These are phyloP conservation scores for Sporothrix humicola DNA, from an alignment of 2,329 filamentous ascomycete genomes.

Conservation along the genomic window DNA sequence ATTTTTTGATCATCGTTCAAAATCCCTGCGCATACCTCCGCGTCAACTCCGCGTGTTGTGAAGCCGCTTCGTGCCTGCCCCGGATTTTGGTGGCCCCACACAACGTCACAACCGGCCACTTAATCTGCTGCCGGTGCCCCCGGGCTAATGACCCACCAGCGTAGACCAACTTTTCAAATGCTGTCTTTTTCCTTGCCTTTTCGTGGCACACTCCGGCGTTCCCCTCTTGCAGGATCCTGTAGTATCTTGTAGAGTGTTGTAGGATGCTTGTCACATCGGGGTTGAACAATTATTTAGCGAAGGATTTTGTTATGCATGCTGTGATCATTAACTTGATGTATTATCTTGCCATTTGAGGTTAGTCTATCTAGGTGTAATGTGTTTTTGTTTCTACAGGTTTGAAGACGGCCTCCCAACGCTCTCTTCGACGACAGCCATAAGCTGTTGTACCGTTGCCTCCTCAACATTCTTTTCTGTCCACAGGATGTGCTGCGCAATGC, in stretches of 20 bases:
- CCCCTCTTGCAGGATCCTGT: not conserved
- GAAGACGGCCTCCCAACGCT: not conserved
- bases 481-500: constrained; percentile 14
- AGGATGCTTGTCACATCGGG: no score
- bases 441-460: not conserved
- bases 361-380: not conserved
- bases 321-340: not conserved
- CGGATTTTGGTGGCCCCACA: not conserved
- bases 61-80: not conserved
- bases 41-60: not conserved
- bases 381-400: not conserved
- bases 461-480: constrained; percentile 14
- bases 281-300: no score
- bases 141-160: not conserved
- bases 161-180: not conserved
- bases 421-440: not conserved
- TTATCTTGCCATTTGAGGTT: not conserved
- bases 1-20: not conserved
- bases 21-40: not conserved
- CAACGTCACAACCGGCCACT: not conserved
- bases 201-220: not conserved
- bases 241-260: no score
- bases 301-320: not conserved
- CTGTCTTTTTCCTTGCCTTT: not conserved
- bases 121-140: not conserved